phyloP scores from a whole-genome alignment of 2,329 filamentous ascomycete genomes.

The Nannizziopsis barbatae region DNA sequence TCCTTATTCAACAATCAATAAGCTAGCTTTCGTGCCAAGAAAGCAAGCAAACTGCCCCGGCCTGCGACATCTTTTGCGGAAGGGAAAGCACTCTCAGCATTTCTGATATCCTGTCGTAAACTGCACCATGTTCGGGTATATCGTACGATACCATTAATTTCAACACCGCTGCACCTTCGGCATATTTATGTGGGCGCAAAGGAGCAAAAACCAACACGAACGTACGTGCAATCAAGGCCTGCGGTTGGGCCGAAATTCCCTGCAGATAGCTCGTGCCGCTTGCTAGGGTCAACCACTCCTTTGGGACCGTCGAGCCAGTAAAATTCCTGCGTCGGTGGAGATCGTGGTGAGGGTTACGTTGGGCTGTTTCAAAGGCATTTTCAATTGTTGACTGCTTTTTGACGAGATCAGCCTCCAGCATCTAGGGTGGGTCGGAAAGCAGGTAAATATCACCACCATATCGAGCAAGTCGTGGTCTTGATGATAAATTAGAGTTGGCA shows the following conservation, averaged over 20 bases:
- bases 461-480: too few species aligned
- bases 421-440: neutral
- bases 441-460: neutral
- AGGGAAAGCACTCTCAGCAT: too few species aligned
- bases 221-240: constrained; percentile 1
- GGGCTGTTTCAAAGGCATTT: constrained; percentile 5
- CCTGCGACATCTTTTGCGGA: too few species aligned
- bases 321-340: constrained; percentile 1
- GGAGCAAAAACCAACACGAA: constrained; percentile 13
- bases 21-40: too few species aligned
- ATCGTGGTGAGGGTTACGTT: constrained; percentile 6
- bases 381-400: neutral
- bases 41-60: too few species aligned
- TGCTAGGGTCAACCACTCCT: constrained; percentile 11
- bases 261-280: constrained; percentile 12
- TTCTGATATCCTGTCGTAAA: too few species aligned
- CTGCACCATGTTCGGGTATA: too few species aligned
- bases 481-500: neutral
- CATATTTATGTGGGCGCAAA: neutral
- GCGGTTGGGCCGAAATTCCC: constrained; percentile 10
- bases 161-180: neutral
- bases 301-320: constrained; percentile 12
- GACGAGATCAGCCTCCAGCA: neutral
- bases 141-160: too few species aligned
- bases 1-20: too few species aligned